Percentiles rank a stretch among this genome's conserved stretches.
These are phyloP conservation scores for Zymoseptoria crescenta DNA, from an alignment of 2,329 filamentous ascomycete genomes.

Conservation along the genomic window DNA sequence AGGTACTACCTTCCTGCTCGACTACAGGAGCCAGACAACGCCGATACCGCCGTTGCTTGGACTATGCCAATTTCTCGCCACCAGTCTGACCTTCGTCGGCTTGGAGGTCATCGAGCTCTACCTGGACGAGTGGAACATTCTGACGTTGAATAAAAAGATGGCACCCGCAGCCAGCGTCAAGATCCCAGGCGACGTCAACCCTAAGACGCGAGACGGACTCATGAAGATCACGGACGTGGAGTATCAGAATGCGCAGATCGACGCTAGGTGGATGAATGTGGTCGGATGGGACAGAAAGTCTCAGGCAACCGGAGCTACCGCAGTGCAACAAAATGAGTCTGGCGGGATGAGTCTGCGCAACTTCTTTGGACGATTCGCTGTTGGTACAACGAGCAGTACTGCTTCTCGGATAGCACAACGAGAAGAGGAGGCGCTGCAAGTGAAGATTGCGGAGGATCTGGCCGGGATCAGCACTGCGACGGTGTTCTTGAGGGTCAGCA, in stretches of 20 bases:
- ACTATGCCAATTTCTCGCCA: constrained; percentile 85
- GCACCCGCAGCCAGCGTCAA: constrained; percentile 66
- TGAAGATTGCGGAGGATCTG: constrained; percentile 61
- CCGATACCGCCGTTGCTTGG: constrained; percentile 79
- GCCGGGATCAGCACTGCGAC: constrained; percentile 63
- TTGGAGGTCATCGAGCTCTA: constrained; percentile 81
- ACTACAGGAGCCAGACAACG: constrained; percentile 83
- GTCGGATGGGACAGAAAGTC: constrained; percentile 66
- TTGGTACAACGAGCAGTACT: constrained; percentile 33
- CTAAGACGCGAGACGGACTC: constrained; percentile 73
- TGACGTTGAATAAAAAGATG: constrained; percentile 74
- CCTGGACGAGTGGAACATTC: constrained; percentile 77
- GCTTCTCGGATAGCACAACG: constrained; percentile 50
- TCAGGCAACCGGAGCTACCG: constrained; percentile 1
- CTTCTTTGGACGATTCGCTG: constrained; percentile 65
- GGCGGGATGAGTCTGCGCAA: constrained; percentile 47
- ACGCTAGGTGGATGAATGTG: constrained; percentile 80
- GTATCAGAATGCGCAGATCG: constrained; percentile 82
- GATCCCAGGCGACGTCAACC: constrained; percentile 72
- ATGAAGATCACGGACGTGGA: constrained; percentile 81
- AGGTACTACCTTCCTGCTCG: constrained; percentile 86
- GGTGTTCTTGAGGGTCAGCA: constrained; percentile 83
- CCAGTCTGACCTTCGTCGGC: constrained; percentile 90
- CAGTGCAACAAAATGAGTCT: constrained; percentile 15
- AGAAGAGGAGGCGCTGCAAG: constrained; percentile 57